Evolutionary conservation across 2,329 filamentous ascomycete species (phyloP), one percentile per base, ranked within the genome.

Genomic region (Cytospora paraplurivora): DNA sequence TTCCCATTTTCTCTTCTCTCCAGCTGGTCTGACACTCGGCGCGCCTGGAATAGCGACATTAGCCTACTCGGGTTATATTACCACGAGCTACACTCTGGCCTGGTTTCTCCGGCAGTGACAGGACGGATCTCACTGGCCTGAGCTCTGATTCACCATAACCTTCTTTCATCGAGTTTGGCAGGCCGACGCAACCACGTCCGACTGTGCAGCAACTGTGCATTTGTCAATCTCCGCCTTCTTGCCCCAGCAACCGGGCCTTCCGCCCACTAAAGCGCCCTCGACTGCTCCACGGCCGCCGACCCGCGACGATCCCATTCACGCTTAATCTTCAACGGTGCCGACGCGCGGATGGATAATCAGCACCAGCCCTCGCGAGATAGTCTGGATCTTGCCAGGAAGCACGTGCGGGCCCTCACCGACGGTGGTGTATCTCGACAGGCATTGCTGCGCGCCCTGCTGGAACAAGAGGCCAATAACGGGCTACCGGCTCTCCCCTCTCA

Each of bases 371-470:
- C 69, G 32, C 67, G 67, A 65, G 71, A 72, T 65, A 71, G 66
- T 54, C 60, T 74, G 59, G 70, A 68, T 35, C 71, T 71, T 34
- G 72, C 73, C 32, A 69, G 73, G 27, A 70, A 73, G 21, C 73
- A 76, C 27, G 71, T 76, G 37, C 71, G 73, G 64, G 67, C 70
- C 11, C 69, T 76, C 1, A 72, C 72, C 1, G 69, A 71, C 7
- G 70, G 67, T 32, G 74, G 74, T 5, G 64, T 75, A 7, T 69
- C 72, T 21, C 68, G 69, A 49, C 72, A 76, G 63, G 72, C 72
- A 8, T 65, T 76, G 34, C 66, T 76, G 52, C 71, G 70, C 32
- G 74, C 71, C 21, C 66, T 76, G 3, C 66, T 75, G 15, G 74
- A 76, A 62, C 69, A 74, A 54, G 62, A 67, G 35, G 62, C 56